These are phyloP conservation scores for Colletotrichum brevisporum DNA, from an alignment of 2,329 filamentous ascomycete genomes.

Conservation along the genomic window DNA sequence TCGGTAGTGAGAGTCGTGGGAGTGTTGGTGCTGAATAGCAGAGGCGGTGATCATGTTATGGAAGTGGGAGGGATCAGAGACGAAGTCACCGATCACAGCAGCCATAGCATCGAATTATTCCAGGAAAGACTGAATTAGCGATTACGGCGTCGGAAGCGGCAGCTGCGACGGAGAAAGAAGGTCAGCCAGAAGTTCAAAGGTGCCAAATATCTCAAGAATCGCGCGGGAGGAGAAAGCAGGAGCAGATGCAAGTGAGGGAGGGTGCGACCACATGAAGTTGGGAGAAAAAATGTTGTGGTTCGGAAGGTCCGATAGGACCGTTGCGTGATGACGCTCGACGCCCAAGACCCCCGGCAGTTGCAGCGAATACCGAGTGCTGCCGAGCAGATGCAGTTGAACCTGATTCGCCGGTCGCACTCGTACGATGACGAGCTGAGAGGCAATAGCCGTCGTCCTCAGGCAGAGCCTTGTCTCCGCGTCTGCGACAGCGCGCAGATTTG, in stretches of 20 bases:
- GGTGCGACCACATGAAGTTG: background rate
- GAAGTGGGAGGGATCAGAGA: conserved; percentile 79
- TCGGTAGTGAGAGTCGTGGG: conserved; percentile 59
- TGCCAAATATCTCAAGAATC: background rate
- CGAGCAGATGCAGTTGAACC: background rate
- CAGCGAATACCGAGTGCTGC: background rate
- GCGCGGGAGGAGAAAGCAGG: background rate
- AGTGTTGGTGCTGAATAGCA: conserved; percentile 60
- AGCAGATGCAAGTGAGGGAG: background rate
- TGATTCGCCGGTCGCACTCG: conserved; percentile 1
- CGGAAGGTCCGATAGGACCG: background rate
- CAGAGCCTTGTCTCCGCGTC: conserved; percentile 8
- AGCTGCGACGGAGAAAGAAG: conserved; percentile 1
- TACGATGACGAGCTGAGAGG: conserved; percentile 16
- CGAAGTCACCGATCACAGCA: conserved; percentile 78
- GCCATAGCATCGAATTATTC: conserved; percentile 68
- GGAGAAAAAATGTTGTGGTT: background rate
- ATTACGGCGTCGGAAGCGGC: conserved; percentile 40
- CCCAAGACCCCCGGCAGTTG: background rate
- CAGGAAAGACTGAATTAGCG: conserved; percentile 37
- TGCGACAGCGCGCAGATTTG: background rate
- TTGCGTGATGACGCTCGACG: conserved; percentile 5
- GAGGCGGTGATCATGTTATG: conserved; percentile 76
- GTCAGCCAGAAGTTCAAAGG: conserved; percentile 9
- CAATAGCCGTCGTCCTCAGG: background rate